These are phyloP conservation scores for Solanum pimpinellifolium DNA, from an alignment of 257 asterid species.

Conservation along the genomic window DNA sequence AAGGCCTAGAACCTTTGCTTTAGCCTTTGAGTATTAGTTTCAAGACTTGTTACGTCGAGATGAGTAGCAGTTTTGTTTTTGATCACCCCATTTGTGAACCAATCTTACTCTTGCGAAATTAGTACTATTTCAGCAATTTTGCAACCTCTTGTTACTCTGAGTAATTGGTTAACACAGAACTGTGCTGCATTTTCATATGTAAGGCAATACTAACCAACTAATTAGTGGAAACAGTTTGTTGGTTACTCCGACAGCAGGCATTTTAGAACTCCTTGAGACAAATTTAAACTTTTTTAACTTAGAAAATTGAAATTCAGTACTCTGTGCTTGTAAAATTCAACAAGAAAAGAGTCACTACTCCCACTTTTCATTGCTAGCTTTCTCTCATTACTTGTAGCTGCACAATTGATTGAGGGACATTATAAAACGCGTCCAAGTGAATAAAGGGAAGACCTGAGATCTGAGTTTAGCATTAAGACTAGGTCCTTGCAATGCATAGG, in stretches of 20 bases:
- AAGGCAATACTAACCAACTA: neutral
- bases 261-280: neutral
- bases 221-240: neutral
- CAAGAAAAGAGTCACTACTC: neutral
- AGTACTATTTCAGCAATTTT: neutral
- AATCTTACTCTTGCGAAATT: neutral
- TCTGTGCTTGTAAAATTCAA: neutral
- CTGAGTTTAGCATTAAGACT: neutral
- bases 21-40: neutral
- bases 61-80: conserved; percentile 52
- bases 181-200: neutral
- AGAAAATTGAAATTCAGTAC: neutral
- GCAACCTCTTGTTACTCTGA: neutral
- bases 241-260: neutral
- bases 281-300: neutral
- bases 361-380: neutral
- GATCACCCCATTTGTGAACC: conserved; percentile 12
- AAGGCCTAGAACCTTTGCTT: neutral
- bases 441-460: neutral
- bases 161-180: neutral
- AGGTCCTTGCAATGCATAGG: neutral
- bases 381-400: neutral
- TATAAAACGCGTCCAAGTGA: neutral
- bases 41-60: conserved; percentile 43
- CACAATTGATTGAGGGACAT: neutral